These are phyloP conservation scores for Cyclocybe cylindracea DNA, from an alignment of 768 basidiomycete genomes.

Conservation along the genomic window DNA sequence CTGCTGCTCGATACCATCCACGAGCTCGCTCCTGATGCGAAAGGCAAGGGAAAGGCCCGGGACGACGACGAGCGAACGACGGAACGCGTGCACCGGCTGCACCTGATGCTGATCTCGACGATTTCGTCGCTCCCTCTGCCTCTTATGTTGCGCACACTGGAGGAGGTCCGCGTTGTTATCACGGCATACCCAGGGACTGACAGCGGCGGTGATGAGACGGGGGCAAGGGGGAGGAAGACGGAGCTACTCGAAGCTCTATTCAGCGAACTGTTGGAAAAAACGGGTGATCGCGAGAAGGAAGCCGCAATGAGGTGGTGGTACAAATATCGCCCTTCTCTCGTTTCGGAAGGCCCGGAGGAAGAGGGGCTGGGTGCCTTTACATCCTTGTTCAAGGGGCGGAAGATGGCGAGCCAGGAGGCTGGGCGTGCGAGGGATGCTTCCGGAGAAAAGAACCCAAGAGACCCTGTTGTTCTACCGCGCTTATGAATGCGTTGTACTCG, in stretches of 20 bases:
- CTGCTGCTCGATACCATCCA: constrained; percentile 51
- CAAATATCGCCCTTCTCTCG: constrained; percentile 32
- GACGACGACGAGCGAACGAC: constrained; percentile 11
- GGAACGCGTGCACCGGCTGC: constrained; percentile 55
- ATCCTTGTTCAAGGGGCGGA: constrained; percentile 9
- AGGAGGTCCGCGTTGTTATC: constrained; percentile 42
- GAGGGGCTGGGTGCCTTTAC: constrained; percentile 1
- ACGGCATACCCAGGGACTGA: constrained; percentile 23
- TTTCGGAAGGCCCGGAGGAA: constrained; percentile 12
- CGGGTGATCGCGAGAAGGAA: constrained; percentile 72
- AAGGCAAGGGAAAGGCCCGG: constrained; percentile 16
- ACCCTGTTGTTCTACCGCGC: constrained; percentile 17
- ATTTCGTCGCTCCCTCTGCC: constrained; percentile 61
- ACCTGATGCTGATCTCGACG: constrained; percentile 63
- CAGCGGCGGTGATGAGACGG: constrained; percentile 12
- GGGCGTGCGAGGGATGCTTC: constrained; percentile 3
- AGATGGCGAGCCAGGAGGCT: constrained; percentile 5
- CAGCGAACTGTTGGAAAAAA: constrained; percentile 60
- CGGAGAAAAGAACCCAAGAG: constrained; percentile 13
- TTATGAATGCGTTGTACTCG: constrained; percentile 15
- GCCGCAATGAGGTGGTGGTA: constrained; percentile 76
- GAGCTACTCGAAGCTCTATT: constrained; percentile 62
- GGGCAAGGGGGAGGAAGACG: constrained; percentile 24
- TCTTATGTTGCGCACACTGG: constrained; percentile 57
- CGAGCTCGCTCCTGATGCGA: constrained; percentile 20